Evolutionary conservation across 331 rosid species (phyloP), one percentile per base, ranked within the genome.

Genomic region (Acacia pycnantha): DNA sequence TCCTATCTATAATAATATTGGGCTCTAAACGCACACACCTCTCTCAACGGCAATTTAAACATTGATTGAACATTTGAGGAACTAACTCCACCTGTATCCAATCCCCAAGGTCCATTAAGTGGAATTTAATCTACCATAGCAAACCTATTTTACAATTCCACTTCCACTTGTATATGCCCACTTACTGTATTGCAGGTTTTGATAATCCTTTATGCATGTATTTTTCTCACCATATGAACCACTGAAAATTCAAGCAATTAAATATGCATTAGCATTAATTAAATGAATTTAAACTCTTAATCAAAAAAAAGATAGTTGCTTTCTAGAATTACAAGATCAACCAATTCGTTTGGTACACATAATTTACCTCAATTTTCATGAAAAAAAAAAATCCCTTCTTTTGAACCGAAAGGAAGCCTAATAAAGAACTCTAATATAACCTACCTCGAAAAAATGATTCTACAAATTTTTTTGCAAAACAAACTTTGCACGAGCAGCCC

Each of bases 1-100:
- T 37, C 41, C 1, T 1, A 0, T 6, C 5, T 1, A 1, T 0
- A 37, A 37, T 1, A 37, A 37, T 6, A 1, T 37, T 37, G 0
- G 6, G 8, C 8, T 6, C 41, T 6, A 37, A 6, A 37, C 6
- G 8, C 6, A 5, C 8, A 0, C 8, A 37, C 8, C 8, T 6
- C 41, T 37, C 41, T 0, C 41, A 37, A 6, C 35, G 2, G 2
- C 1, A 37, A 37, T 37, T 37, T 8, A 6, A 37, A 37, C 8
- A 37, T 37, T 6, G 5, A 0, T 37, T 37, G 7, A 5, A 35
- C 37, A 35, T 31, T 4, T 31, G 5, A 31, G 35, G 5, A 31
- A 35, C 37, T 35, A 35, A 35, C 6, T 35, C 37, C 6, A 0
- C 4, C 2, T 35, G 6, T 5, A 37, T 0, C 1, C 1, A 37